Evolutionary conservation across 208 protist genomes (phyloP), one percentile per base, ranked within the genome.

Genomic region (Leishmania aethiopica): DNA sequence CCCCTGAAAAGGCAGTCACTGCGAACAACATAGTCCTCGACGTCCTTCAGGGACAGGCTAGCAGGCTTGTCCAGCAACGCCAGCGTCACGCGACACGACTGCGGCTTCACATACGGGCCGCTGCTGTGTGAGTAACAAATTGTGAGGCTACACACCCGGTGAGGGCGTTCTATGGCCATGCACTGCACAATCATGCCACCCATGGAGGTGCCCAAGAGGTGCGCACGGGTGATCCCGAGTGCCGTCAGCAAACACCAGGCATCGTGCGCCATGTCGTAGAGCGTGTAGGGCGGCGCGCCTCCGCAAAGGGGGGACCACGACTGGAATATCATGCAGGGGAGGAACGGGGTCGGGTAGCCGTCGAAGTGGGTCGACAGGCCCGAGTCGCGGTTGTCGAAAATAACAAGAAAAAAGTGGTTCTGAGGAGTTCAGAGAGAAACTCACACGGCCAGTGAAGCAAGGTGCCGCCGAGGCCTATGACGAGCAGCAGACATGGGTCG

Each of bases 131-230:
- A 91, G 73, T 71, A 94, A 2, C 93, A 55, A 60, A 94, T 91
- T 5, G 45, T 91, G 13, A 95, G 75, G 75, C 87, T 92, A 45
- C 75, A 66, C 62, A 93, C 89, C 15, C 87, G 87, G 35, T 90
- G 78, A 7, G 91, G 87, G 57, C 90, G 69, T 2, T 78, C 78
- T 40, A 95, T 80, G 19, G 92, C 87, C 88, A 95, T 94, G 70
- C 78, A 81, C 85, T 96, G 94, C 60, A 84, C 91, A 83, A 95
- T 94, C 94, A 95, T 95, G 49, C 92, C 94, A 32, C 92, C 94
- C 91, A 96, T 95, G 35, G 85, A 91, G 1, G n/a, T 75, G 25
- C 91, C 92, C 0, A 94, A n/a, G 3, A 96, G 57, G 84, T 97
- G 92, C 22, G 87, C 91, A 28, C 81, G 75, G 51, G 85, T 35